Evolutionary conservation across 345 rosid species (phyloP).

Genomic region (Rhodamnia rubescens): DNA sequence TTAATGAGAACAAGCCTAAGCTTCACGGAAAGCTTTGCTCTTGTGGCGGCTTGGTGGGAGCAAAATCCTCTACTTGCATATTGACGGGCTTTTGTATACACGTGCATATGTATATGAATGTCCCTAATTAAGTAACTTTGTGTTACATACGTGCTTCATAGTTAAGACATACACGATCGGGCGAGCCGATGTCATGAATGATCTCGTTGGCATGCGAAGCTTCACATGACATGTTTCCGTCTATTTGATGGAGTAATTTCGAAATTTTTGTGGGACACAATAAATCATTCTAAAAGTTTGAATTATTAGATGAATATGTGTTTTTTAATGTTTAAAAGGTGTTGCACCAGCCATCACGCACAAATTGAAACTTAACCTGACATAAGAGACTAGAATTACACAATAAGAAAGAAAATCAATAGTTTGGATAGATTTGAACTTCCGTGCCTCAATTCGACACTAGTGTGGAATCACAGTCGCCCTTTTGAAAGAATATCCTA

Average conservation of each 20-base stretch:
- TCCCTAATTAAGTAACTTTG: neutral
- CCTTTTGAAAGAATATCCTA: neutral
- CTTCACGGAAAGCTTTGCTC: neutral
- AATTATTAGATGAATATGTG: neutral
- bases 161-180: neutral
- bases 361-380: neutral
- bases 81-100: neutral
- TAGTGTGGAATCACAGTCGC: neutral
- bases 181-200: fast-evolving
- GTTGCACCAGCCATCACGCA: neutral
- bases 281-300: neutral
- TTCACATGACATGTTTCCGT: neutral
- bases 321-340: neutral
- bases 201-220: neutral
- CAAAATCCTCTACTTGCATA: neutral
- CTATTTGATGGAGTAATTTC: neutral
- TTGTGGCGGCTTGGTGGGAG: neutral
- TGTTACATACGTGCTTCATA: neutral
- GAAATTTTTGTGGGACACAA: neutral
- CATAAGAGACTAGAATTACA: neutral
- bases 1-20: neutral
- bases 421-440: neutral
- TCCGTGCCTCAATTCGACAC: neutral
- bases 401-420: neutral
- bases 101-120: neutral